Conservation (phyloP, 441 rosid species). For the Croton laevigatus region DNA sequence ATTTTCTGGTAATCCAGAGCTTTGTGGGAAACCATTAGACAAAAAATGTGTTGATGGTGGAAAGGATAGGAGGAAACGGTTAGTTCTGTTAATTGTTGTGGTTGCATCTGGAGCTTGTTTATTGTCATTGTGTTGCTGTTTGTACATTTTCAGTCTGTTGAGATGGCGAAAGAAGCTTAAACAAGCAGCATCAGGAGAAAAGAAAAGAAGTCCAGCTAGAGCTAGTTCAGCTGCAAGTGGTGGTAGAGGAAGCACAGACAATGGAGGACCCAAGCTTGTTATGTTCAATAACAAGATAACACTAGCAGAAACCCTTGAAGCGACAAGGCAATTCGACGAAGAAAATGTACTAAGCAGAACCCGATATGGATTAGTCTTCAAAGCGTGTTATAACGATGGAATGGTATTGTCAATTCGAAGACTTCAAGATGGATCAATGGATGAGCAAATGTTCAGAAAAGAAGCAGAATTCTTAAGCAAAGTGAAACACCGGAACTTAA, state of each 20-base stretch:
- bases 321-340: constrained; percentile 86
- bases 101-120: constrained; percentile 59
- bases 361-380: constrained; percentile 75
- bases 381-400: constrained; percentile 81
- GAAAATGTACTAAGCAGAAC: constrained; percentile 91
- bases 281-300: constrained; percentile 96
- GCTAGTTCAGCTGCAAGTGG: constrained; percentile 81
- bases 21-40: constrained; percentile 76
- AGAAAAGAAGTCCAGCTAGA: constrained; percentile 85
- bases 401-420: constrained; percentile 89
- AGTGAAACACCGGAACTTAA: constrained; percentile 80
- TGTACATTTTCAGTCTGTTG: constrained; percentile 74
- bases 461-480: constrained; percentile 88
- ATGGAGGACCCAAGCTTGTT: constrained; percentile 84
- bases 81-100: constrained; percentile 57
- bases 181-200: constrained; percentile 68
- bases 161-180: constrained; percentile 81
- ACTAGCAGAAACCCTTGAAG: constrained; percentile 82
- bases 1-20: constrained; percentile 52
- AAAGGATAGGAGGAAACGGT: constrained; percentile 48
- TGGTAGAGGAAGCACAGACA: constrained; percentile 78
- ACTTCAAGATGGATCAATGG: constrained; percentile 64
- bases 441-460: constrained; percentile 69
- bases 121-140: constrained; percentile 75
- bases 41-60: constrained; percentile 44